These are phyloP conservation scores for Diaporthe nobilis DNA, from an alignment of 2,329 filamentous ascomycete genomes.

Conservation along the genomic window DNA sequence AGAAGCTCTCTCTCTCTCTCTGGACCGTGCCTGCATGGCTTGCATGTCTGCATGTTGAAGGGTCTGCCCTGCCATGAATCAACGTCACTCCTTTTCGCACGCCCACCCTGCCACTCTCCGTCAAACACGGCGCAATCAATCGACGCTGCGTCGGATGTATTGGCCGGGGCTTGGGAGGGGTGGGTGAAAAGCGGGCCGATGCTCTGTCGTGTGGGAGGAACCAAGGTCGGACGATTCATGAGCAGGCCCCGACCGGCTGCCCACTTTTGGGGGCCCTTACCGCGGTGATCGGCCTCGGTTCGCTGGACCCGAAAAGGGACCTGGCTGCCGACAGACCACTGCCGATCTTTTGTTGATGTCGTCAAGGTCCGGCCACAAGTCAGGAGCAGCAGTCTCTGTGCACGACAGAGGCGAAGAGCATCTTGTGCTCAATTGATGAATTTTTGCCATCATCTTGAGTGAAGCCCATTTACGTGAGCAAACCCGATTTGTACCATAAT, in stretches of 20 bases:
- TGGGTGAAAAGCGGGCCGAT: neutral
- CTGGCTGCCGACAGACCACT: constrained; percentile 1
- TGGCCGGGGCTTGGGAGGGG: neutral
- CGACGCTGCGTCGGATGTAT: neutral
- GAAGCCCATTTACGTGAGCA: neutral
- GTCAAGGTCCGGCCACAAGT: neutral
- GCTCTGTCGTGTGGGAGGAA: neutral
- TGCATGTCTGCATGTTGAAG: neutral
- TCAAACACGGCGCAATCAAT: constrained; percentile 28
- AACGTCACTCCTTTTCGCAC: neutral
- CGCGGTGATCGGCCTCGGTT: constrained; percentile 7
- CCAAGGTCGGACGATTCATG: constrained; percentile 25
- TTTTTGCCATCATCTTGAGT: neutral
- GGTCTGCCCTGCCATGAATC: neutral
- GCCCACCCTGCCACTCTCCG: neutral
- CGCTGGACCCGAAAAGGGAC: neutral
- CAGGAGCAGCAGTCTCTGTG: neutral
- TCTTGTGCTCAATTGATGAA: neutral
- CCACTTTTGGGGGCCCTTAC: neutral
- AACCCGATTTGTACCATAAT: neutral
- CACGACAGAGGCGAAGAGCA: neutral
- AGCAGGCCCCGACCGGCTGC: neutral
- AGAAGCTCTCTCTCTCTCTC: neutral
- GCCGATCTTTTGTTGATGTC: neutral
- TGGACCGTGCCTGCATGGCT: neutral